Conservation (phyloP, 1,139 yeast species). For the Entelexis paramagnoliae region DNA sequence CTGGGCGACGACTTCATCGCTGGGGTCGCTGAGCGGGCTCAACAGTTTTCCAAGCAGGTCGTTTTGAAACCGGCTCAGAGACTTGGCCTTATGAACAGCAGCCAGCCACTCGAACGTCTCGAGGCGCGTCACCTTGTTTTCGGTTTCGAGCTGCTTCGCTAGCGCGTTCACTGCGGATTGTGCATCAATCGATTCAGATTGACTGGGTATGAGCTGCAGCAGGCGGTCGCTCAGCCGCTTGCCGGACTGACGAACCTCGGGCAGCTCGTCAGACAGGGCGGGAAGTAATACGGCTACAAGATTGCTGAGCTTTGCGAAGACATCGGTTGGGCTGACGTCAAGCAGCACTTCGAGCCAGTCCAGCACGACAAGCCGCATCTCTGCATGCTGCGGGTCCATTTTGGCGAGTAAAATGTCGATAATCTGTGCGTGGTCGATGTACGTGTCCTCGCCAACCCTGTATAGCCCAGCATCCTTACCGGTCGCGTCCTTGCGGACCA, state of each 20-base stretch:
- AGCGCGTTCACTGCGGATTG: constrained; percentile 50
- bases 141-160: constrained; percentile 51
- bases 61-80: constrained; percentile 33
- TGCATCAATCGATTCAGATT: constrained; percentile 37
- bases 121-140: constrained; percentile 70
- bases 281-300: constrained; percentile 48
- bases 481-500: background rate
- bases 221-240: constrained; percentile 25
- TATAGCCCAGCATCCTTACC: constrained; percentile 30
- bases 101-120: constrained; percentile 89
- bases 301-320: constrained; percentile 55
- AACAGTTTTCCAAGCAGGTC: constrained; percentile 67
- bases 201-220: constrained; percentile 37
- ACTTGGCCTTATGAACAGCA: constrained; percentile 60
- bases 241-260: constrained; percentile 45
- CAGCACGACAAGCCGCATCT: constrained; percentile 69
- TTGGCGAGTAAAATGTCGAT: constrained; percentile 72
- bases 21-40: constrained; percentile 74
- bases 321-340: constrained; percentile 64
- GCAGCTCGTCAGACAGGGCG: constrained; percentile 45
- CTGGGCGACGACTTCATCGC: constrained; percentile 71
- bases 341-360: constrained; percentile 75
- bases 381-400: constrained; percentile 60
- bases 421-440: constrained; percentile 68
- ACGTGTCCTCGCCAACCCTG: constrained; percentile 78